phyloP scores from a whole-genome alignment of 352 stramenopile genomes.

The Globisporangium barbulae region DNA sequence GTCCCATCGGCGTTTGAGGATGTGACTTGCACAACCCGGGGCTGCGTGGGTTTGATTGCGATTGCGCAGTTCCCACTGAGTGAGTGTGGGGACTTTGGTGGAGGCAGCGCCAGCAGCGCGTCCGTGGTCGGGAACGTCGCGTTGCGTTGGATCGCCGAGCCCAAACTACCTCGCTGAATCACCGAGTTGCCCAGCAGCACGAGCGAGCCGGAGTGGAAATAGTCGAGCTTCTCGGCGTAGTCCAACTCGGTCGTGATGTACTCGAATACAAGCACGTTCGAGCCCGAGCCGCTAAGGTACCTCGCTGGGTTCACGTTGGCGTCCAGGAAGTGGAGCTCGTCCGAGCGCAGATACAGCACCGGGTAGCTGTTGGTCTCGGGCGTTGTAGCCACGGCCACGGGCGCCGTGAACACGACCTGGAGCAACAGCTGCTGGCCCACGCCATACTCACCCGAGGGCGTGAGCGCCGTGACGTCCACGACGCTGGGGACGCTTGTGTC shows the following conservation, averaged over 20 bases:
- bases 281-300: constrained; percentile 54
- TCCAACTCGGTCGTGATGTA: constrained; percentile 51
- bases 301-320: constrained; percentile 34
- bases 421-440: constrained; percentile 49
- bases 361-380: constrained; percentile 16
- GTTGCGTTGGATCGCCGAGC: constrained; percentile 34
- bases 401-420: constrained; percentile 44
- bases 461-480: constrained; percentile 36
- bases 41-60: constrained; percentile 49
- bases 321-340: constrained; percentile 51
- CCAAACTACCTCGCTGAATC: constrained; percentile 25
- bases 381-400: constrained; percentile 35
- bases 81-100: constrained; percentile 31
- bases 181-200: constrained; percentile 23
- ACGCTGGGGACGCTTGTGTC: constrained; percentile 47
- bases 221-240: constrained; percentile 65
- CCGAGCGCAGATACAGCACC: constrained; percentile 37
- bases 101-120: constrained; percentile 45
- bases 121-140: constrained; percentile 46
- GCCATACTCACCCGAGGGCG: constrained; percentile 54
- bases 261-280: constrained; percentile 44
- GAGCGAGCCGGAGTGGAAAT: constrained; percentile 45
- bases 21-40: constrained; percentile 34
- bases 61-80: constrained; percentile 48
- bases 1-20: constrained; percentile 34